Evolutionary conservation across 1,139 yeast species (phyloP), one percentile per base, ranked within the genome.

Genomic region (Blastobotrys persicus): DNA sequence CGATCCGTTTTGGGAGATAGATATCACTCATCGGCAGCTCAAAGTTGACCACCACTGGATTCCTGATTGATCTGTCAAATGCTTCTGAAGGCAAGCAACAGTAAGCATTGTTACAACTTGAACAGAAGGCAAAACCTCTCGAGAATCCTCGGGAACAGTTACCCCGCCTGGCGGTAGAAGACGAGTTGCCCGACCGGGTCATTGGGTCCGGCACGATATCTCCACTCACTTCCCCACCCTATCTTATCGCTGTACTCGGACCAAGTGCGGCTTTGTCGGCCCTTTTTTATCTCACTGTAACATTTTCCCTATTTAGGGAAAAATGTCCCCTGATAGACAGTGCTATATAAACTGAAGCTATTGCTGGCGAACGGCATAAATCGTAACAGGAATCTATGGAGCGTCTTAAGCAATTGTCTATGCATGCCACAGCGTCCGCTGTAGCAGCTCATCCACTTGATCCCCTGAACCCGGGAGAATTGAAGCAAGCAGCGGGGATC

Each of bases 391-490:
- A 34, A 23, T 14, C 20, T n/a, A 47, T 43, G 50, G 47, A 47
- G 12, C 31, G 50, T 43, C 39, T 47, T 4, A 19, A 32, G 16
- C 19, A 6, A 34, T 33, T 47, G 13, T 38, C 50, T 9, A 23
- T 46, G 31, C 50, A 47, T 37, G 50, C 50, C 3, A 47, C 50
- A 6, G 40, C 47, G 35, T n/a, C 42, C 2, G 40, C 47, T 16
- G n/a, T 19, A 12, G 50, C 39, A 1, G 41, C 44, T 2, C 47
- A 47, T 26, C 50, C 50, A 14, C 17, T 47, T 42, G 50, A 47
- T 19, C 50, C 50, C 2, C 28, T 47, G 20, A 20, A 31, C 7
- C 50, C 50, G 14, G 50, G 50, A n/a, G 50, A 47, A 17, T 38
- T 47, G 18, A 26, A 31, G 19, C 44, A 42, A 7, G 44, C 45